These are phyloP conservation scores for Cutaneotrichosporon sp. DNA, from an alignment of 1,284 basidiomycete species.

Conservation along the genomic window DNA sequence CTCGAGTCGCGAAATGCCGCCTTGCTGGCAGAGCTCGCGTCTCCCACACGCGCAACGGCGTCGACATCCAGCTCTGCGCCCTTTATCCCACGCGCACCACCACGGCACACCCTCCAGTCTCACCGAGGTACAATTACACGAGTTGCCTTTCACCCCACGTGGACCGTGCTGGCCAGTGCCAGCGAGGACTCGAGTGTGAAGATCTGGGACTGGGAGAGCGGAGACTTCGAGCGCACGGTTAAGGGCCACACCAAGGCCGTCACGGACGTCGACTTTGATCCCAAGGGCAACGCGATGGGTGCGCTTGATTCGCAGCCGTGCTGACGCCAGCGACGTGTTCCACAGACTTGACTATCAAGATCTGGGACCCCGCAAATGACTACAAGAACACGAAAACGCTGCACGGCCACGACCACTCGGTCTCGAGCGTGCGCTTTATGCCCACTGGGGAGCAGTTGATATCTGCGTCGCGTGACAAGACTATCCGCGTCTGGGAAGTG, in stretches of 20 bases:
- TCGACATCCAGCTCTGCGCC: conserved; percentile 62
- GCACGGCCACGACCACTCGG: conserved; percentile 86
- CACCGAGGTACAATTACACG: conserved; percentile 75
- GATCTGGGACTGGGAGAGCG: conserved; percentile 95
- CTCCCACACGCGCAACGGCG: conserved; percentile 49
- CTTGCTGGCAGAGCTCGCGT: conserved; percentile 70
- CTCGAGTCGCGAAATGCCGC: conserved; percentile 76
- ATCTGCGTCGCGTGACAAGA: conserved; percentile 81
- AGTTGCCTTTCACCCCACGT: conserved; percentile 83
- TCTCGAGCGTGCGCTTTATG: conserved; percentile 79
- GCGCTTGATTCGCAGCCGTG: conserved; percentile 36
- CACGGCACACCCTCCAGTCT: conserved; percentile 74
- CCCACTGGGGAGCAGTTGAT: conserved; percentile 80
- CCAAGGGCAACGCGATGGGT: conserved; percentile 78
- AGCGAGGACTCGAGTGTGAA: conserved; percentile 87
- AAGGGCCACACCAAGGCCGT: conserved; percentile 91
- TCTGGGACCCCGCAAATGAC: conserved; percentile 87
- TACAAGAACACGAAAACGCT: conserved; percentile 86
- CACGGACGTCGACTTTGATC: conserved; percentile 83
- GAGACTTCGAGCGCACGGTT: conserved; percentile 85
- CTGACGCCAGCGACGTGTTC: conserved; percentile 74
- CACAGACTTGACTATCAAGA: conserved; percentile 83
- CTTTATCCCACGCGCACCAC: conserved; percentile 80
- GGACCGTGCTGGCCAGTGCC: conserved; percentile 77
- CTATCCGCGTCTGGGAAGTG: conserved; percentile 83